These are phyloP conservation scores for Neospermospora avenae DNA, from an alignment of 2,329 filamentous ascomycete species.

Conservation along the genomic window DNA sequence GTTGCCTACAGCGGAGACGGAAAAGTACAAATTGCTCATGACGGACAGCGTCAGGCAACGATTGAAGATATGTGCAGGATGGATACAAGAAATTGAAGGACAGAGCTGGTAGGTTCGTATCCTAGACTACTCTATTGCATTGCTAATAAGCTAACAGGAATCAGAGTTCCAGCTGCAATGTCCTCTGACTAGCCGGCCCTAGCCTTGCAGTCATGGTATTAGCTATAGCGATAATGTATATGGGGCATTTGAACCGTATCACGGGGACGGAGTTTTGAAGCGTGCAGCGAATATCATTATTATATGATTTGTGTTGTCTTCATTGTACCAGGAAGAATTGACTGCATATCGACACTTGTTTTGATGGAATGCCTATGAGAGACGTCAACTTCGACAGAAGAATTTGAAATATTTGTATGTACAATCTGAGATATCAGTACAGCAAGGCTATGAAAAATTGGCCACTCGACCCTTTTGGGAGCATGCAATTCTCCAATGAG, in stretches of 20 bases:
- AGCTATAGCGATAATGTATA: slow-evolving; percentile 2
- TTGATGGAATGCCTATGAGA: too few species aligned
- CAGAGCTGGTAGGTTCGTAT: slow-evolving; percentile 25
- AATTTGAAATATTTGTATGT: neutral
- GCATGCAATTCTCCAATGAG: neutral
- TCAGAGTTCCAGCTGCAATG: slow-evolving; percentile 24
- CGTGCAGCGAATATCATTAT: neutral
- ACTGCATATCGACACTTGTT: too few species aligned
- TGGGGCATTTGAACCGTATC: slow-evolving; percentile 2
- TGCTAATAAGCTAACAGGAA: slow-evolving; percentile 13
- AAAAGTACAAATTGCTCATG: slow-evolving; percentile 74
- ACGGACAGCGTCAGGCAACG: slow-evolving; percentile 75
- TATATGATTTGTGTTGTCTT: neutral
- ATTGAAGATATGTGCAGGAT: slow-evolving; percentile 76
- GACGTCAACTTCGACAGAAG: neutral
- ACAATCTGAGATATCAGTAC: neutral
- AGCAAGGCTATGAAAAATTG: neutral
- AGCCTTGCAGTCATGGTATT: slow-evolving; percentile 19
- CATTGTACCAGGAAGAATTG: neutral
- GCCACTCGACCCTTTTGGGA: neutral
- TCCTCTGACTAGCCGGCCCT: slow-evolving; percentile 30
- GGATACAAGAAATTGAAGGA: slow-evolving; percentile 58
- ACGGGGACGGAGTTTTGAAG: neutral
- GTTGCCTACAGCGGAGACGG: slow-evolving; percentile 70
- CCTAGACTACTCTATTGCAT: neutral